Base-by-base conservation (phyloP, 2,329 filamentous ascomycete species). In the Aaosphaeria arxii region DNA sequence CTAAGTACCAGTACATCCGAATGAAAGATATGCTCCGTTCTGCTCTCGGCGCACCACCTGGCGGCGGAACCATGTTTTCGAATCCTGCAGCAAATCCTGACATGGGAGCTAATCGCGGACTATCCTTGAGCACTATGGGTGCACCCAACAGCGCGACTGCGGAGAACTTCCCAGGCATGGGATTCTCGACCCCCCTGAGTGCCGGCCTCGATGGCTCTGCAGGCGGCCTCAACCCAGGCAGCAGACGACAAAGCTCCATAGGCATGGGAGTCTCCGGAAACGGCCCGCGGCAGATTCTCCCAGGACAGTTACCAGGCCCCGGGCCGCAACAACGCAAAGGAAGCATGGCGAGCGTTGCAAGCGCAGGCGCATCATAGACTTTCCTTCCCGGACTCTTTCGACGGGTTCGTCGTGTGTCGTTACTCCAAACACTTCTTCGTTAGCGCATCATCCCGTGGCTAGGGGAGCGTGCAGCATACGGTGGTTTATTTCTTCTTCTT, bases 11-110 rank as follows among this genome's bases (percentile, higher is more conserved):
- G 55, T 77, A 80, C 50, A 79, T 84, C 33, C 79, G 83, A 36
- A 81, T 85, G 72, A 84, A 82, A 57, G 80, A 84, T 62, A 82
- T 83, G 77, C 73, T 86, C 32, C 77, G 76, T 5, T 80, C 81
- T 51, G 81, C 81, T 1, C 71, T 85, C 30, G 78, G 78, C 5
- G 76, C 71, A 61, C 54, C 71, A 61, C 53, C 74, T 5, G 58
- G 60, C 36, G 53, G 61, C 33, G 53, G 57, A 24, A 48, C 56
- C 9, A 56, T 67, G 30, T 62, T 58, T 46, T 55, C 58, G 4
- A 58, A 56, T 38, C 45, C 54, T n/a, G 53, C 58, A n/a, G 46
- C 49, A 6, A 52, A 54, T 6, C 54, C 54, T 7, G 63, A 63
- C 7, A 54, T 65, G 48, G 56, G 49, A 6, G 47, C 57, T 9